Base-by-base conservation (phyloP, 371 early-diverging fungal species). In the Mortierella sp. region DNA sequence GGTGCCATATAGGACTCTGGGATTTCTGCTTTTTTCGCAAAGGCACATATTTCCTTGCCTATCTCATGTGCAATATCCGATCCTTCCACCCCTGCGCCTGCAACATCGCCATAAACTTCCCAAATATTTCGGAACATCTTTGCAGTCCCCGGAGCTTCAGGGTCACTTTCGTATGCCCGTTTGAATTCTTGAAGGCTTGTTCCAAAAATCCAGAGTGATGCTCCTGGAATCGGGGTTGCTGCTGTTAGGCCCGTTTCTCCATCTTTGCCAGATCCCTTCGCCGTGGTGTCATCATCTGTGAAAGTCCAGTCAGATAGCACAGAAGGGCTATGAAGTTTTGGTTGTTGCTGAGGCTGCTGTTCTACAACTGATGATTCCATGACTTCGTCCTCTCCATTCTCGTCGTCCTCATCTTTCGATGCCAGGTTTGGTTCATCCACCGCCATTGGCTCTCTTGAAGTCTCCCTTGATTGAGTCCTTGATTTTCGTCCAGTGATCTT, bases 151-250 rank as follows among this genome's bases (percentile, higher is more conserved):
- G 61, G 47, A 28, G 62, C 54, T 1, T 66, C 69, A 10, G 75
- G 75, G 34, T 75, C 68, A 7, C 35, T 43, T 22, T 81, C 81
- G 28, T 71, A 81, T 0, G 81, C 81, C 17, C 45, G 56, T 37
- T 81, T 81, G 63, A 81, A 81, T n/a, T 75, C 75, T 29, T 75
- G 81, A 3, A 75, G 66, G 59, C 68, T 65, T 6, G 66, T 42
- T 4, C 81, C 81, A 57, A 81, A 81, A 26, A 81, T 75, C 81
- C 81, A 81, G 10, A 81, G 75, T 0, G 81, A 81, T 7, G 81
- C 75, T 4, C 72, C 80, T 15, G 74, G 80, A 0, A 74, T 49
- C 7, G 80, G 74, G 1, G 73, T 55, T 0, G 57, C 53, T 7
- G 63, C 22, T 12, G 43, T 34, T 2, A 68, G 57, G 4, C 37